A percentile compares a stretch with the other conserved stretches of the same genome.
Evolutionary conservation across 257 asterid genomes (phyloP).

Genomic region (Solanum clarkiae): DNA sequence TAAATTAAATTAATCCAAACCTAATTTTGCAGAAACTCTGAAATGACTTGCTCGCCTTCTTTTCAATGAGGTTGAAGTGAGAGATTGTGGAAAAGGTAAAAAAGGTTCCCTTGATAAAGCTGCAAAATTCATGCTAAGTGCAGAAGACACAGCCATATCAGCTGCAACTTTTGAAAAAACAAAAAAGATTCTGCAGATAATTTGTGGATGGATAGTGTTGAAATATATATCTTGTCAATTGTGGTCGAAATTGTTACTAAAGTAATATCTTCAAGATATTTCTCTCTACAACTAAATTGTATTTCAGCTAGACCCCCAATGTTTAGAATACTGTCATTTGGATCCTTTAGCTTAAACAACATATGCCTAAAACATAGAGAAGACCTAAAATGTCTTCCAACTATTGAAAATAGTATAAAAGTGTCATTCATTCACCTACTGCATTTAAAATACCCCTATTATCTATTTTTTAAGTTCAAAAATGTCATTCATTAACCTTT

Average conservation of each 20-base stretch:
- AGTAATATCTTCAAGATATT: not conserved
- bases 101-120: slow-evolving; percentile 17
- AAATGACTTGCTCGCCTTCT: slow-evolving; percentile 14
- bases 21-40: slow-evolving; percentile 59
- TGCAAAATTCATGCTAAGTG: slow-evolving; percentile 19
- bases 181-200: not conserved
- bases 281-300: not conserved
- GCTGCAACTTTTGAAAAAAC: slow-evolving; percentile 29
- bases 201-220: not conserved
- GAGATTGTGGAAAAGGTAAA: slow-evolving; percentile 12
- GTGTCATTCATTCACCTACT: no score
- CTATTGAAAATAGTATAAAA: no score
- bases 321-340: not conserved
- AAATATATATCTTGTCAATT: not conserved
- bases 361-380: no score
- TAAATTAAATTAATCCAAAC: slow-evolving; percentile 7
- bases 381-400: not conserved
- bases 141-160: slow-evolving; percentile 24
- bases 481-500: no score
- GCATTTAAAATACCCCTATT: accelerated
- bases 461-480: no score
- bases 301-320: not conserved
- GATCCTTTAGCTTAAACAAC: not conserved
- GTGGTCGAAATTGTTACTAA: not conserved
- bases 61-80: slow-evolving; percentile 3